Base-by-base conservation (phyloP, 352 stramenopile genomes). In the Pythium graminicola region DNA sequence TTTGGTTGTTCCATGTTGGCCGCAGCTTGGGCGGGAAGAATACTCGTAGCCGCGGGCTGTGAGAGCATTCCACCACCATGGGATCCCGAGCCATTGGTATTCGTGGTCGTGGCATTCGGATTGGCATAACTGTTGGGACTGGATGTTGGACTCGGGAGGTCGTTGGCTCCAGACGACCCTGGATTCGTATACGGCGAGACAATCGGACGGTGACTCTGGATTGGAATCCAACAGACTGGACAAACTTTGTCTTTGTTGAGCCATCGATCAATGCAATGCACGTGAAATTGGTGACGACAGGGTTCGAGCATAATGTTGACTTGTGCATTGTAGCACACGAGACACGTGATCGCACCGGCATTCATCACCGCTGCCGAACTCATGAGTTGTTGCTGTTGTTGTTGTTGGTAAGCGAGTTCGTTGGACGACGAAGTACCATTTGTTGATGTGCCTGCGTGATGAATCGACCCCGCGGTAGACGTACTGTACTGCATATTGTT, bases 201-300 rank as follows among this genome's bases (percentile, higher is more conserved):
- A 16, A 89, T 57, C 6, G 67, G 64, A 14, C 75, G 73, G 43
- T 85, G 68, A 31, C 56, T 73, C 53, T 90, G 75, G 35, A 88
- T 86, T 19, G 76, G 72, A 17, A 69, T 74, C 68, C 78, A 89
- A 57, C 82, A 93, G 14, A 72, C 72, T 2, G 82, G 82, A 41
- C 82, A 93, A 7, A 81, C 61, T 45, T 89, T 89, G 57, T 88
- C 77, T 49, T 93, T 89, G 20, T 69, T 72, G 17, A 88, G 64
- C 51, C 63, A 77, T 16, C 71, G 74, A 44, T 89, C 80, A 60
- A 91, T 81, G 49, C 82, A 93, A 32, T 72, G 57, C 40, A 69
- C 70, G 62, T 93, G 82, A 65, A 91, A 90, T 52, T 87, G 73
- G 63, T 93, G 82, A 47, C 71, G 77, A 26, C 82, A 93, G 32